Evolutionary conservation across 2,329 filamentous ascomycete species (phyloP), one percentile per base, ranked within the genome.

Genomic region (Pseudocercospora eumusae): DNA sequence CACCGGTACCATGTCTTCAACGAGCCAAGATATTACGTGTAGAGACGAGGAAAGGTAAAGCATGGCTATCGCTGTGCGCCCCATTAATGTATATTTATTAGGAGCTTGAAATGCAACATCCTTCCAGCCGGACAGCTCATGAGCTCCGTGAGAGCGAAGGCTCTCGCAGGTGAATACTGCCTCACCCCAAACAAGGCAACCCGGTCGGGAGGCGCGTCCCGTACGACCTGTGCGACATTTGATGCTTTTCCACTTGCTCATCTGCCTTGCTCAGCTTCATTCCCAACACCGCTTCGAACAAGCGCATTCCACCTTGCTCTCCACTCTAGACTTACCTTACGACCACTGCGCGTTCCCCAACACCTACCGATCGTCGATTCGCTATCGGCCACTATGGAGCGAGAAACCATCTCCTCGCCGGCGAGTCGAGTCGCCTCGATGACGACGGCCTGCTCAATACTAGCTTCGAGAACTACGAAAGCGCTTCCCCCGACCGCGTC

Each of bases 1-100:
- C 95, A 99, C 78, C 80, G 83, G 64, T 99, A 98, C 77, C 95
- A 99, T 76, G 95, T 98, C 28, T 98, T 99, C 77, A 84, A 96
- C 69, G 91, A 96, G 79, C 93, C 92, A 55, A 84, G 90, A 74
- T 96, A 95, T 58, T 76, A 70, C 52, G 69, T 70, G 45, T 76
- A 67, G 58, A 54, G 47, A 4, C 13, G 47, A 50, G 25, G 47
- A 47, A 21, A 47, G 21, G 21, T 47, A 21, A 23, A 47, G 33
- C 33, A 36, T 36, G 33, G 33, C 33, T n/a, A n/a, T 36, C 33
- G 33, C 33, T n/a, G 33, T 7, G 33, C 33, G 15, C n/a, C 2
- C 13, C 33, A 36, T 36, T 36, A 36, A 36, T 36, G 33, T 36
- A 36, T 36, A 36, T n/a, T 10, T 36, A 36, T 36, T 36, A n/a